A percentile compares a stretch with the other conserved stretches of the same genome.
Conservation (phyloP, 768 basidiomycete genomes). For the Daedaleopsis nitida region DNA sequence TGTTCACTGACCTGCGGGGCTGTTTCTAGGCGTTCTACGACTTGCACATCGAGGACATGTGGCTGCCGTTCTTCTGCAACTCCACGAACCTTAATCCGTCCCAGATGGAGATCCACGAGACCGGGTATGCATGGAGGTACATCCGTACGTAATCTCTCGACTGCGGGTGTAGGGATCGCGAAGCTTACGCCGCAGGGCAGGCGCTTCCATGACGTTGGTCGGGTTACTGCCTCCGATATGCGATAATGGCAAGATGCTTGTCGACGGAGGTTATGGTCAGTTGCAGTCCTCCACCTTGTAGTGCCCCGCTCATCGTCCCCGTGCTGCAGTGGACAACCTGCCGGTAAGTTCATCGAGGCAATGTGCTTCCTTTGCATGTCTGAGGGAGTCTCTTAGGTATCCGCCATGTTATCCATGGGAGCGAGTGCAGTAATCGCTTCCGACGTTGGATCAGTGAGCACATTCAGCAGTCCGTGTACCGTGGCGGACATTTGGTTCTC, state of each 20-base stretch:
- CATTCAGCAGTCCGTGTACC: neutral
- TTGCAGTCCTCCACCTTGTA: neutral
- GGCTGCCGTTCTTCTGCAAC: constrained; percentile 98
- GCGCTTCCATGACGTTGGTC: constrained; percentile 97
- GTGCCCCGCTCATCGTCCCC: constrained; percentile 12
- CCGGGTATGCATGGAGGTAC: constrained; percentile 98
- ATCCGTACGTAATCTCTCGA: constrained; percentile 54
- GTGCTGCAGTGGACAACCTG: constrained; percentile 74
- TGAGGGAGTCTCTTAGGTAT: constrained; percentile 50
- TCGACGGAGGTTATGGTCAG: constrained; percentile 88
- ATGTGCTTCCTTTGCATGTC: neutral
- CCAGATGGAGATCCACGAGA: constrained; percentile 95
- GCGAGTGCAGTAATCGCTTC: constrained; percentile 74
- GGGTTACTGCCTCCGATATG: constrained; percentile 93
- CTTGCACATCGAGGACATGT: constrained; percentile 96
- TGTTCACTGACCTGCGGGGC: constrained; percentile 8
- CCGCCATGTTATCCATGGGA: constrained; percentile 91
- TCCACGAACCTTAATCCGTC: constrained; percentile 97
- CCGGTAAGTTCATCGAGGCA: constrained; percentile 52
- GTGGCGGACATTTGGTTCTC: neutral
- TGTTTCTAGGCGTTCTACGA: constrained; percentile 80
- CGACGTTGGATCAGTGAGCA: constrained; percentile 5
- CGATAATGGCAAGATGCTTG: constrained; percentile 90
- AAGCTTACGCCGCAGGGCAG: constrained; percentile 36
- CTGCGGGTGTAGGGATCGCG: neutral